phyloP scores from a whole-genome alignment of 306 rosid genomes.

The Medicago arabica region DNA sequence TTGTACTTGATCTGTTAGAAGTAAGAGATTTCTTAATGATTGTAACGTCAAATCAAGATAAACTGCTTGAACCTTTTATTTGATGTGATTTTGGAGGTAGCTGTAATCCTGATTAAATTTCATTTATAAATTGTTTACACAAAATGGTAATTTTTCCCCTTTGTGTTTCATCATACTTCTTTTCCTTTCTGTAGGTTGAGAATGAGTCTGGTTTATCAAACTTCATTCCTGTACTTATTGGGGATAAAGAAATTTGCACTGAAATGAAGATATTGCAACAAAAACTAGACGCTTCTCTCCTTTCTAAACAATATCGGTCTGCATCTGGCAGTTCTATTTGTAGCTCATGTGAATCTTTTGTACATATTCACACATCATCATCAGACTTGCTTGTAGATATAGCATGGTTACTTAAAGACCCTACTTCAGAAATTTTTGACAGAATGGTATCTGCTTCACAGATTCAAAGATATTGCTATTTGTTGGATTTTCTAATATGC shows the following conservation, averaged over 20 bases:
- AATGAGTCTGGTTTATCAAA: slow-evolving; percentile 94
- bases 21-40: neutral
- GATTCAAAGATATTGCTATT: slow-evolving; percentile 69
- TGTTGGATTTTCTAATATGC: slow-evolving; percentile 73
- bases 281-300: slow-evolving; percentile 57
- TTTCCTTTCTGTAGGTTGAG: slow-evolving; percentile 73
- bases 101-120: slow-evolving; percentile 4
- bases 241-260: slow-evolving; percentile 76
- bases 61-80: slow-evolving; percentile 34
- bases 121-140: slow-evolving; percentile 31
- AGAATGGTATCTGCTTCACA: slow-evolving; percentile 60
- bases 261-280: slow-evolving; percentile 73
- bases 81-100: slow-evolving; percentile 16
- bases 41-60: slow-evolving; percentile 29
- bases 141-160: neutral
- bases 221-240: slow-evolving; percentile 85
- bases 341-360: slow-evolving; percentile 63
- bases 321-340: slow-evolving; percentile 52
- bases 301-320: slow-evolving; percentile 46
- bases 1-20: slow-evolving; percentile 26
- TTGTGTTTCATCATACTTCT: slow-evolving; percentile 14
- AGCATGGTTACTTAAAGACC: slow-evolving; percentile 90
- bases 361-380: slow-evolving; percentile 52
- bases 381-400: slow-evolving; percentile 80
- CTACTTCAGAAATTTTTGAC: slow-evolving; percentile 63